Evolutionary conservation across 768 basidiomycete species (phyloP), one percentile per base, ranked within the genome.

Genomic region (Suillus spraguei): DNA sequence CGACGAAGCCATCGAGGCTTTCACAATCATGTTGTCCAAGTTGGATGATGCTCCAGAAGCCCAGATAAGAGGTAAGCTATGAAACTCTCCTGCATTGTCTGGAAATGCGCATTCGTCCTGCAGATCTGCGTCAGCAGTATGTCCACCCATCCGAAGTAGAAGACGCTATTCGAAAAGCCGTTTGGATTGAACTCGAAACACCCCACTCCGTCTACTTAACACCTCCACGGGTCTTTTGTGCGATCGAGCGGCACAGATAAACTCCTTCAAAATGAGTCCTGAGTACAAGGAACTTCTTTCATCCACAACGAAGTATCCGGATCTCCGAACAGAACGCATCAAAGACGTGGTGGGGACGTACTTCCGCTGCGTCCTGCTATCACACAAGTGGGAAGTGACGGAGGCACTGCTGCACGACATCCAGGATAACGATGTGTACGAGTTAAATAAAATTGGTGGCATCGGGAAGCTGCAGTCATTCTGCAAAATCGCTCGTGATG

Each of bases 231-330:
- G 44, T 3, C 44, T 46, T 7, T n/a, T 46, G 7, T 46, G 44
- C 44, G n/a, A 46, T 10, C 10, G 44, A 46, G 5, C 20, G 0
- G n/a, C n/a, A 8, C 44, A 46, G 11, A 11, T 46, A 1, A 11
- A 16, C n/a, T 3, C 44, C 5, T 46, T 22, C n/a, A 46, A n/a
- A 46, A 20, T 9, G 10, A n/a, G n/a, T 22, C 1, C 3, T n/a
- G n/a, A 46, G 10, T 46, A 46, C 5, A 22, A 11, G 0, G 44
- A 46, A 11, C 44, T 46, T 11, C 0, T 46, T 0, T 46, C 44
- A 46, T 46, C 1, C 3, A 5, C 4, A 11, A 46, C 7, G 4
- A 13, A 2, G 10, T 0, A 13, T 46, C 7, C 0, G 5, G 2
- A 46, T 4, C 5, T 22, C 2, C n/a, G 0, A 46, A 46, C 2